Base-by-base conservation (phyloP, 139 green algal species). In the Deuterostichococcus epilithicus region DNA sequence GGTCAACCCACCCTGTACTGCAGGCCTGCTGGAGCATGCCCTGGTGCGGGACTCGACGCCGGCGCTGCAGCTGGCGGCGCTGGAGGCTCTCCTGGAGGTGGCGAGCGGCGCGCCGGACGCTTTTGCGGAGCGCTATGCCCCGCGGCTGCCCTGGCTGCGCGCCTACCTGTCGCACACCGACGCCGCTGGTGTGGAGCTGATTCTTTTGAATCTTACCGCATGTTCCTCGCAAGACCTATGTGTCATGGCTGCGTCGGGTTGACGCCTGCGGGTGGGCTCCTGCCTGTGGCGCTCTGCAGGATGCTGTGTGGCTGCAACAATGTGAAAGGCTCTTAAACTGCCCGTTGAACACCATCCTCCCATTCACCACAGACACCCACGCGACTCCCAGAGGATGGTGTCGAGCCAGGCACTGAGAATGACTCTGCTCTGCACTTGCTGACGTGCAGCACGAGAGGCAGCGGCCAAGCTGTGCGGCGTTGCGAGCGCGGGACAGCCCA, bases 401-500 rank as follows among this genome's bases (percentile, higher is more conserved):
- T n/a, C n/a, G n/a, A n/a, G n/a, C n/a, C n/a, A n/a, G n/a, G n/a
- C n/a, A n/a, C n/a, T n/a, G n/a, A n/a, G n/a, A n/a, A n/a, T n/a
- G n/a, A n/a, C n/a, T n/a, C n/a, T n/a, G 8, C 42, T 52, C 10
- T 1, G 10, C 45, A 37, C 25, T 4, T 74, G 36, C 45, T 58
- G 1, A 30, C 70, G 33, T 75, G 72, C 78, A 36, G 86, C 86
- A 3, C 73, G 91, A 1, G 67, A 80, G 32, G 72, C 82, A 1
- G 86, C 91, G 0, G 91, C 83, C 1, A 85, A 85, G 79, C 82
- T 96, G 69, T 68, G 93, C 37, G 90, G 87, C 45, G 79, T 87
- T 32, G 71, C 83, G 35, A 59, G 69, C 3, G 20, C 70, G 0
- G 78, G 47, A 18, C 42, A 89, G 63, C 4, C 58, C 18, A 25